Evolutionary conservation across 768 basidiomycete species (phyloP).

Genomic region (Suillus fuscotomentosus): DNA sequence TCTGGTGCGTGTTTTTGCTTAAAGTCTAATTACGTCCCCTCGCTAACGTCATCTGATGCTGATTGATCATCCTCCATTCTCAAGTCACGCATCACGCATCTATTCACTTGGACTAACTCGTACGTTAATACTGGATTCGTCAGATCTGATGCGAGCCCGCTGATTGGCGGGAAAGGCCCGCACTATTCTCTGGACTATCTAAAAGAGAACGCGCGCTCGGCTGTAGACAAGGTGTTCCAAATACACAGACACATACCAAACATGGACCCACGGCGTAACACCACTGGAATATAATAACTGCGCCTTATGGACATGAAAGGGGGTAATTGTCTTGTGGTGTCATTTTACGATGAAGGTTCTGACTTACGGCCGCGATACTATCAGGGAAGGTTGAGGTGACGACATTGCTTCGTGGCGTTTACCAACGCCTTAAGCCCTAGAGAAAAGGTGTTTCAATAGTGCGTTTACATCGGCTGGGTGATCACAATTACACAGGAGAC

Average conservation of each 20-base stretch:
- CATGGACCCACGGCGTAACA: constrained; percentile 2
- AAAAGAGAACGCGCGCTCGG: neutral
- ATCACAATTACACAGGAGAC: constrained; percentile 10
- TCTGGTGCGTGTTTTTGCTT: constrained; percentile 32
- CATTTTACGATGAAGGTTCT: neutral
- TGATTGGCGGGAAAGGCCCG: neutral
- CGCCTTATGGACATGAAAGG: constrained; percentile 18
- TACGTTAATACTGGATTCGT: neutral
- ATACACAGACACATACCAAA: neutral
- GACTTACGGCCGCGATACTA: constrained; percentile 3
- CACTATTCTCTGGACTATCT: neutral
- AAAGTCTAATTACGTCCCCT: constrained; percentile 37
- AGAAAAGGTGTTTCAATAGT: constrained; percentile 12
- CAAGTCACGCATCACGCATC: neutral
- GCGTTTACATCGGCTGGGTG: constrained; percentile 11
- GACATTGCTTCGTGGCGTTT: constrained; percentile 20
- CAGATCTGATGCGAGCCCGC: neutral
- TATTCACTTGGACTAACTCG: neutral
- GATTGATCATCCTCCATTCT: constrained; percentile 3
- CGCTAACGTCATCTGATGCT: constrained; percentile 32
- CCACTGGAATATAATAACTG: constrained; percentile 14
- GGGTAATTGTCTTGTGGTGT: constrained; percentile 4
- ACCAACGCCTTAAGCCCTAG: constrained; percentile 24
- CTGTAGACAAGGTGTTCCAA: neutral
- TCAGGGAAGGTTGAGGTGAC: constrained; percentile 14